Evolutionary conservation across 2,329 filamentous ascomycete genomes (phyloP), one percentile per base, ranked within the genome.

Genomic region (Pleurostoma richardsiae): DNA sequence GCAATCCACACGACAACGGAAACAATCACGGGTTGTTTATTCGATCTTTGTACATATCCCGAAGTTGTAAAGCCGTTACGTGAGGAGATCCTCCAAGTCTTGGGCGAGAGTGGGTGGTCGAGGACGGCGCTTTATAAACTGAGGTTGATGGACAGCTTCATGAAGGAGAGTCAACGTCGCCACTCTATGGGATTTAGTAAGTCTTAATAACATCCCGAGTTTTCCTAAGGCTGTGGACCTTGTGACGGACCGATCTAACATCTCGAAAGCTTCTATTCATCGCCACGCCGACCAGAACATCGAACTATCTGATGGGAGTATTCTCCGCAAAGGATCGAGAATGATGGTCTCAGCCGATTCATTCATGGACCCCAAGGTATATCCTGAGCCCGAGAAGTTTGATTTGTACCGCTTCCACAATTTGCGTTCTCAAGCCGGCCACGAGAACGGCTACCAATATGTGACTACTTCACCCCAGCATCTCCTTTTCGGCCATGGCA

Each of bases 1-100:
- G 67, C 69, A 4, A 68, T 73, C 11, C 69, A 74, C 51, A 72
- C 67, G 5, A 71, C 70, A 0, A 64, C 66, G 1, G 64, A 69
- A 30, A 45, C 59, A 3, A 29, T 64, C 1, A 61, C 62, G 2
- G 64, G 69, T n/a, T 53, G 65, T 3, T 52, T 76, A 38, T 64
- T 63, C 39, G 67, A 74, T 36, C 50, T 76, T 11, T 57, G 57
- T 3, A 56, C 59, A 4, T 55, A 70, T 30, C 66, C 67, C 1
- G 66, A 74, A 41, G 64, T 64, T 36, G 55, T 73, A 5, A 56
- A 66, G 8, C 59, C 60, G 3, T 50, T 77, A 39, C 59, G 71
- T 3, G 61, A 71, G 11, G 74, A 76, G 55, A 69, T 74, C 4
- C 44, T 56, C 2, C 40, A 47, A 1, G 59, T 68, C 1, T 51